Evolutionary conservation across 768 basidiomycete species (phyloP).

Genomic region (Mycena capillaripes): DNA sequence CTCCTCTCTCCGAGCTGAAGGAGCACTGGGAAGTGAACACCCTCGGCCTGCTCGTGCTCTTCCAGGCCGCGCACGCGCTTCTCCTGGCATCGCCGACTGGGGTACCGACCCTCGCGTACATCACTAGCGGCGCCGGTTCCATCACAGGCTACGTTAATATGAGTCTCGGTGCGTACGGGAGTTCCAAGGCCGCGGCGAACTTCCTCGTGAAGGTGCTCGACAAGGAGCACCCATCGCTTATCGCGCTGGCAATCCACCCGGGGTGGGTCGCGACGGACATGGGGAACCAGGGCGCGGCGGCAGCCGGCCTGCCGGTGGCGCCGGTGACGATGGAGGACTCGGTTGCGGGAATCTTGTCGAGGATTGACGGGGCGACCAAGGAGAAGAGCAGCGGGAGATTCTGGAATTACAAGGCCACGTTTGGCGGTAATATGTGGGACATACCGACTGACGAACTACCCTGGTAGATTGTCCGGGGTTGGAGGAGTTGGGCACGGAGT

Average conservation of each 20-base stretch:
- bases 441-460: too few relatives aligned
- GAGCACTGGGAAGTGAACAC: slow-evolving; percentile 11
- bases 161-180: background rate
- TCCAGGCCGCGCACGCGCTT: background rate
- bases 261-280: slow-evolving; percentile 7
- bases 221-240: background rate
- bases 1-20: background rate
- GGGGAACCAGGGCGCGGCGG: background rate
- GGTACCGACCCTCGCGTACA: background rate
- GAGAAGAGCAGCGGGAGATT: background rate
- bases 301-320: background rate
- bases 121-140: background rate
- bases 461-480: too few relatives aligned
- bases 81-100: slow-evolving; percentile 6
- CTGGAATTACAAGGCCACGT: background rate
- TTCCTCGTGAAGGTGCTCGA: slow-evolving; percentile 3
- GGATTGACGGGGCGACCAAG: background rate
- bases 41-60: background rate
- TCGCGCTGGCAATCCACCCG: background rate
- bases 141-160: background rate
- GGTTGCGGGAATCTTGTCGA: background rate
- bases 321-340: background rate
- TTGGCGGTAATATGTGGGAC: too few relatives aligned
- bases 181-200: background rate
- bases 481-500: too few relatives aligned